Base-by-base conservation (phyloP, 1,284 basidiomycete species). In the Porogramme epimiltina region DNA sequence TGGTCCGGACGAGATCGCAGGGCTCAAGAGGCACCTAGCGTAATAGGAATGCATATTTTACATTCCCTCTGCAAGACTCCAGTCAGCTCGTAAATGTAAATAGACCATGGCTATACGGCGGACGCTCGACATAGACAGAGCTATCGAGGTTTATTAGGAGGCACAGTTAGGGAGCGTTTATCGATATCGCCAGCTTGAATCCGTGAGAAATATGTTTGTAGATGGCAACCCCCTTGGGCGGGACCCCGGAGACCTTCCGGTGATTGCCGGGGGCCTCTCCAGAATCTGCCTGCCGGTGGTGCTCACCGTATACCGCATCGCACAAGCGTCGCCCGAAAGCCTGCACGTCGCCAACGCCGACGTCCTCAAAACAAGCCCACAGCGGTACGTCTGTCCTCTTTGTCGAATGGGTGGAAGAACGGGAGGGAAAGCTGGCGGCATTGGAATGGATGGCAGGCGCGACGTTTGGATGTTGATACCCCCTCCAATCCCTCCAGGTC, bases 1-100 rank as follows among this genome's bases (percentile, higher is more conserved):
- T 83, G 38, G 92, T 89, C 83, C 84, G 8, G 70, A 68, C 13
- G 78, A 89, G 52, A 85, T 90, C 8, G 53, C 52, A 2, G 58
- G 49, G 20, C 56, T 70, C 49, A 49, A 28, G 6, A 22, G 26
- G 20, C 20, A 4, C 28, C 6, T 31, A 6, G 6, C 8, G 13
- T 13, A 31, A 6, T 31, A 8, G 28, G 13, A 8, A 31, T 31
- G 28, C 28, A 31, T 31, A 31, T 31, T 31, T n/a, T n/a, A n/a
- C n/a, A n/a, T n/a, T n/a, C n/a, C n/a, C n/a, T n/a, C n/a, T n/a
- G n/a, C n/a, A n/a, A n/a, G n/a, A n/a, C n/a, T n/a, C n/a, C n/a
- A n/a, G n/a, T n/a, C n/a, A n/a, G n/a, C n/a, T n/a, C n/a, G n/a
- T n/a, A n/a, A n/a, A n/a, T n/a, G n/a, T n/a, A n/a, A n/a, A n/a